Evolutionary conservation across 768 basidiomycete species (phyloP).

Genomic region (Suillus plorans): DNA sequence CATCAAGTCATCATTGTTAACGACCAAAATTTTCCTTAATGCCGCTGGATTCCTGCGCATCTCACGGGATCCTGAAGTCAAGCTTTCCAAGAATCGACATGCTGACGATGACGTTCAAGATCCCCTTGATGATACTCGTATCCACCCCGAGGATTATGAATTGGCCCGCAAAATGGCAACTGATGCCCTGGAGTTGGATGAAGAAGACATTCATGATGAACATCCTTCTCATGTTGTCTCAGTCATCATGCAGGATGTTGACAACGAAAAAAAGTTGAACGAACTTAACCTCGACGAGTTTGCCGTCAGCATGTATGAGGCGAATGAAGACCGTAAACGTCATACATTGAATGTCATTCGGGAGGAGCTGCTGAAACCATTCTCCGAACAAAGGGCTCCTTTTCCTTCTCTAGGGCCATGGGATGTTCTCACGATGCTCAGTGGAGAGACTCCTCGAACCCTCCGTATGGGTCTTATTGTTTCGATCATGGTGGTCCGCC

Average conservation of each 20-base stretch:
- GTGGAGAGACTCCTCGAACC: constrained; percentile 83
- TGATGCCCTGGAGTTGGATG: constrained; percentile 95
- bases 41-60: constrained; percentile 92
- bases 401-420: constrained; percentile 67
- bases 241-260: constrained; percentile 79
- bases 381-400: constrained; percentile 65
- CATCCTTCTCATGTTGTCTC: constrained; percentile 90
- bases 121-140: constrained; percentile 91
- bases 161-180: constrained; percentile 98
- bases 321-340: constrained; percentile 83
- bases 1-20: constrained; percentile 74
- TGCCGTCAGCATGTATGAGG: constrained; percentile 85
- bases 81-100: constrained; percentile 57
- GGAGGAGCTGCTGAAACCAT: constrained; percentile 79
- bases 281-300: constrained; percentile 96
- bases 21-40: constrained; percentile 89
- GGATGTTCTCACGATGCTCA: constrained; percentile 94
- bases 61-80: constrained; percentile 65
- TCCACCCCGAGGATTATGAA: constrained; percentile 98
- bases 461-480: constrained; percentile 80
- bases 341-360: constrained; percentile 88
- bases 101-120: constrained; percentile 73
- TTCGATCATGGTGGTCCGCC: constrained; percentile 66
- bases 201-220: constrained; percentile 91
- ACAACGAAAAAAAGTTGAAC: constrained; percentile 76